Conservation (phyloP, 2,329 filamentous ascomycete species). For the Madurella mycetomatis region DNA sequence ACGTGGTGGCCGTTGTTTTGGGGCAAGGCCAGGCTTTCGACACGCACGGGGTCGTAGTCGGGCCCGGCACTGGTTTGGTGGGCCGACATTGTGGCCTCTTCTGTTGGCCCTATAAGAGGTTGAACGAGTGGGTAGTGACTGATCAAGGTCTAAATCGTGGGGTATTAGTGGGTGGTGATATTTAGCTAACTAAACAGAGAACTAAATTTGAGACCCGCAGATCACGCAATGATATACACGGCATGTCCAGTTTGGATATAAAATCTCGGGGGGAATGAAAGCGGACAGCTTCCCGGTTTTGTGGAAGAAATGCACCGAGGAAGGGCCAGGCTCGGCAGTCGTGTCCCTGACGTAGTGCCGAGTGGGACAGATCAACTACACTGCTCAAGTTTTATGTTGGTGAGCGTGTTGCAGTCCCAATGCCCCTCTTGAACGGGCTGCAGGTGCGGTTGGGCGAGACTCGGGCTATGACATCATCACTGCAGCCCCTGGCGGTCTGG, state of each 20-base stretch:
- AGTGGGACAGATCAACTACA: background rate
- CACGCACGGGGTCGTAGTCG: conserved; percentile 20
- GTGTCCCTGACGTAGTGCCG: conserved; percentile 5
- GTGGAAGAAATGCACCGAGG: background rate
- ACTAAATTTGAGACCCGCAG: too few species aligned
- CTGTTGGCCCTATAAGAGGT: too few species aligned
- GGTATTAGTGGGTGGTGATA: background rate
- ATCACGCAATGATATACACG: too few species aligned
- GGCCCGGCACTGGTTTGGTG: background rate
- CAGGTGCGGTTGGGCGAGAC: background rate
- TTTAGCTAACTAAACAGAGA: too few species aligned
- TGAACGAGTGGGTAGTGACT: background rate
- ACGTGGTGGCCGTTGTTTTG: conserved; percentile 25
- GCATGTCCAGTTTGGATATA: too few species aligned
- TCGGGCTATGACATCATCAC: background rate
- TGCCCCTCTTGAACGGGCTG: background rate
- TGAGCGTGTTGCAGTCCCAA: too few species aligned
- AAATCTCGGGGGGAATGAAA: too few species aligned
- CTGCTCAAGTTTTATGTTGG: too few species aligned
- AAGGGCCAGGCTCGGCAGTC: background rate
- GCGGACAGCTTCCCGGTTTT: background rate
- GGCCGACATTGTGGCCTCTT: background rate
- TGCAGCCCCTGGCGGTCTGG: background rate
- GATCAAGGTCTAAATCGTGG: background rate
- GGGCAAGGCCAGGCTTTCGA: conserved; percentile 22